Percentiles rank a stretch among this genome's conserved stretches.
Evolutionary conservation across 441 rosid species (phyloP).

Genomic region (Adansonia madagascariensis): DNA sequence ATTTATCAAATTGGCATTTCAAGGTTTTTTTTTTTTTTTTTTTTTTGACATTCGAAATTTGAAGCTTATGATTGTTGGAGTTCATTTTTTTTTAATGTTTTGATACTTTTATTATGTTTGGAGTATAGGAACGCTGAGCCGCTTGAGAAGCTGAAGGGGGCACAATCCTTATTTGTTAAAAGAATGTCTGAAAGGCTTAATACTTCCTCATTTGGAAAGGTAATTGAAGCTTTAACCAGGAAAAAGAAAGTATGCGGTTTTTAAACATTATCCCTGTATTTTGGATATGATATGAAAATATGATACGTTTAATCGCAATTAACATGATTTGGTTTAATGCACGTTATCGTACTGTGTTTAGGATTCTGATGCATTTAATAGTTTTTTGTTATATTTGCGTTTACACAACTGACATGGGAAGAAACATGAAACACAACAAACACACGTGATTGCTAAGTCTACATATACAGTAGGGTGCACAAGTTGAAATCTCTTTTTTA

Average conservation of each 20-base stretch:
- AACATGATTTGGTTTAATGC: no score
- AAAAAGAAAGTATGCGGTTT: neutral
- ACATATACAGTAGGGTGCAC: neutral
- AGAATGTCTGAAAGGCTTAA: constrained; percentile 62
- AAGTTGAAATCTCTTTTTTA: neutral
- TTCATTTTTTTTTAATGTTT: constrained; percentile 19
- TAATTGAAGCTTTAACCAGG: constrained; percentile 25
- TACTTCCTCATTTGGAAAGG: constrained; percentile 53
- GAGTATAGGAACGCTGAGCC: constrained; percentile 72
- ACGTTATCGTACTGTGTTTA: no score
- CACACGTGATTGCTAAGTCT: neutral
- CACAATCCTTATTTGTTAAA: constrained; percentile 58
- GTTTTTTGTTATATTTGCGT: no score
- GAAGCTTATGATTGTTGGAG: neutral
- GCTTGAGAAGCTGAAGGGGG: constrained; percentile 60
- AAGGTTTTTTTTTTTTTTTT: constrained; percentile 54
- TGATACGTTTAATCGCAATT: no score
- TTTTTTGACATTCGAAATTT: neutral
- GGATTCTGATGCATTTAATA: no score
- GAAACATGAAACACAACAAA: no score
- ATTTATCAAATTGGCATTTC: constrained; percentile 73
- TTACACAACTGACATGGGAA: no score
- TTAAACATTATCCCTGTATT: neutral
- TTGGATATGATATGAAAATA: no score
- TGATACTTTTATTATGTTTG: constrained; percentile 27